Conservation (phyloP, 148 eudicot species). For the Camellia lanceoleosa region DNA sequence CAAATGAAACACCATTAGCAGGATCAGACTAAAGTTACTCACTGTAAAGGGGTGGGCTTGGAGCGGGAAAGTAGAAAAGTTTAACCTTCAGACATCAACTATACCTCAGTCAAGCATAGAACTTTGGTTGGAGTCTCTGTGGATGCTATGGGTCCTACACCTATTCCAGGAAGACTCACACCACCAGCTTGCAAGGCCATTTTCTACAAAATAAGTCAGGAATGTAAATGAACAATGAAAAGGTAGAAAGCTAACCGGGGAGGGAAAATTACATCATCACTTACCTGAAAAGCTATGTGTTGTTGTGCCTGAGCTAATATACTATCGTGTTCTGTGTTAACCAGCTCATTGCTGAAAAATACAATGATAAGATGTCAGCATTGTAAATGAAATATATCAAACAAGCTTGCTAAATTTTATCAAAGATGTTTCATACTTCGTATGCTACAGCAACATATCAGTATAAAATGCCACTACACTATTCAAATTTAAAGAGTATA, state of each 20-base stretch:
- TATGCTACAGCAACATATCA: not conserved
- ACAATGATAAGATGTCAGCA: slow-evolving; percentile 8
- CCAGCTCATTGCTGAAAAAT: slow-evolving; percentile 55
- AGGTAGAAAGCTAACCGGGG: not conserved
- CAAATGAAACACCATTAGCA: slow-evolving; percentile 1
- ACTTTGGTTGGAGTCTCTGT: slow-evolving; percentile 67
- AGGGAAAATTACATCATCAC: not conserved
- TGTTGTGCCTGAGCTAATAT: slow-evolving; percentile 84
- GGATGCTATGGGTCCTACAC: slow-evolving; percentile 12
- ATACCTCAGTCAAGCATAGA: slow-evolving; percentile 81
- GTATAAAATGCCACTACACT: not conserved
- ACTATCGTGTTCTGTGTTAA: slow-evolving; percentile 66
- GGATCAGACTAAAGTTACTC: not conserved
- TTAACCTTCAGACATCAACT: not conserved
- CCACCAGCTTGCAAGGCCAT: slow-evolving; percentile 62
- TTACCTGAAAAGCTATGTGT: slow-evolving; percentile 85
- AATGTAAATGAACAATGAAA: not conserved
- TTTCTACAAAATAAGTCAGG: slow-evolving; percentile 35
- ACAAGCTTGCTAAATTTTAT: not conserved
- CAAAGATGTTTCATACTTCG: not conserved
- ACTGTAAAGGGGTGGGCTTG: not conserved
- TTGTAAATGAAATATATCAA: not conserved
- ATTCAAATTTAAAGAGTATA: not conserved
- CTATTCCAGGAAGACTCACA: slow-evolving; percentile 36
- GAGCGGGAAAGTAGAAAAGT: not conserved